Conservation (phyloP, 352 stramenopile species). For the Thraustochytrium sp. region DNA sequence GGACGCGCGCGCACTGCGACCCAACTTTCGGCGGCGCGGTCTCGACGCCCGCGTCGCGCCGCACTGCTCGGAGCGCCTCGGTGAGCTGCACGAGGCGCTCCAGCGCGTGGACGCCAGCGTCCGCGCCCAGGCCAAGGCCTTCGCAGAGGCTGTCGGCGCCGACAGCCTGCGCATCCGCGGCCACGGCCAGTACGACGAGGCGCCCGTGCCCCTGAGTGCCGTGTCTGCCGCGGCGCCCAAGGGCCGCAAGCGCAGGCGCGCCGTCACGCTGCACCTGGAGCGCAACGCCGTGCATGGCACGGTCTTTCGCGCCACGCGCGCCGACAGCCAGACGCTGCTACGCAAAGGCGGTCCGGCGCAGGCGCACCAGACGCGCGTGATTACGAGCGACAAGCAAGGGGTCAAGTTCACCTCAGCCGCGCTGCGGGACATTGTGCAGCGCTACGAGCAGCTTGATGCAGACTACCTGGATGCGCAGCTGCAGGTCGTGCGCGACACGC, state of each 20-base stretch:
- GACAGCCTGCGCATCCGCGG: not conserved
- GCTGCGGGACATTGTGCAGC: constrained; percentile 69
- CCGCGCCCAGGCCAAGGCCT: not conserved
- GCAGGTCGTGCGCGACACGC: constrained; percentile 78
- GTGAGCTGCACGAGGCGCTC: not conserved
- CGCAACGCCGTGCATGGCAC: constrained; percentile 9
- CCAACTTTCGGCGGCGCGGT: not conserved
- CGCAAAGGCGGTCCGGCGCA: not conserved
- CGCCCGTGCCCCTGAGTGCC: not conserved
- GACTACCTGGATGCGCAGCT: constrained; percentile 88
- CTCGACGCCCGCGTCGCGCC: not conserved
- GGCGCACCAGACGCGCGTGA: constrained; percentile 33
- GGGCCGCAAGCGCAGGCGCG: not conserved
- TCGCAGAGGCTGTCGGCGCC: not conserved
- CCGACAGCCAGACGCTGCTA: not conserved
- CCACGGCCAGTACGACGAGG: not conserved
- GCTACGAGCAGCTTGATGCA: constrained; percentile 69
- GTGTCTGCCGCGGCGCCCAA: not conserved
- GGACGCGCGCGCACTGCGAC: not conserved
- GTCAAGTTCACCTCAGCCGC: constrained; percentile 90
- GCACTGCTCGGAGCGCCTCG: not conserved
- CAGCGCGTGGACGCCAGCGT: not conserved
- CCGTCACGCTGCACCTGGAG: not conserved
- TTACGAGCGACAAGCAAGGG: constrained; percentile 59
- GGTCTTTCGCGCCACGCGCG: not conserved